phyloP scores from a whole-genome alignment of 306 rosid species.

The Mimosa pudica region DNA sequence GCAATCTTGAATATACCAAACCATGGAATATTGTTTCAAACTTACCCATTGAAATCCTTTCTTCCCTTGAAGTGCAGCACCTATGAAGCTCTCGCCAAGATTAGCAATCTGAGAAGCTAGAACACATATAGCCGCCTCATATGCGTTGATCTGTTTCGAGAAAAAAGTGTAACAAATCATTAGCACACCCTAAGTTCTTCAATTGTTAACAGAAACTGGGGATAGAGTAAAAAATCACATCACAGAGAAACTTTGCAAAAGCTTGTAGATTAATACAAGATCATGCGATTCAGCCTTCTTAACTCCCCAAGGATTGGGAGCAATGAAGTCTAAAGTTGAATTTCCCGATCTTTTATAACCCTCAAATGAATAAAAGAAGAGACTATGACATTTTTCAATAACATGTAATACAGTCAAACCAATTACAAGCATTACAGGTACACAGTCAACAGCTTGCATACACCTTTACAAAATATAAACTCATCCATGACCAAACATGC shows the following conservation, averaged over 20 bases:
- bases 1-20: not conserved
- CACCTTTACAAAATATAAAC: not conserved
- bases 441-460: not conserved
- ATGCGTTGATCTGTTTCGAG: conserved; percentile 55
- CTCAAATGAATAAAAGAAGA: not conserved
- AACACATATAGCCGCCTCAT: conserved; percentile 75
- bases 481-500: not conserved
- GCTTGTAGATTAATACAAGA: not conserved
- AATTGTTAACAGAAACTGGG: conserved; percentile 1
- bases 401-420: not conserved
- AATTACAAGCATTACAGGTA: not conserved
- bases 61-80: conserved; percentile 90
- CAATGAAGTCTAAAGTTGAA: not conserved
- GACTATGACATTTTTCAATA: not conserved
- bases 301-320: not conserved
- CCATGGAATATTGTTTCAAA: not conserved
- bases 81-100: conserved; percentile 92
- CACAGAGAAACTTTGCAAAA: not conserved
- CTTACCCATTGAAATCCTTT: conserved; percentile 95
- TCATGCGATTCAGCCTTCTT: not conserved
- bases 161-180: conserved; percentile 12
- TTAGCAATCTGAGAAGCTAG: conserved; percentile 94
- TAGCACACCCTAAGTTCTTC: conserved; percentile 3
- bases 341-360: conserved; percentile 9
- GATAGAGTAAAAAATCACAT: not conserved